phyloP scores from a whole-genome alignment of 768 basidiomycete species.

The Tricholoma matsutake region DNA sequence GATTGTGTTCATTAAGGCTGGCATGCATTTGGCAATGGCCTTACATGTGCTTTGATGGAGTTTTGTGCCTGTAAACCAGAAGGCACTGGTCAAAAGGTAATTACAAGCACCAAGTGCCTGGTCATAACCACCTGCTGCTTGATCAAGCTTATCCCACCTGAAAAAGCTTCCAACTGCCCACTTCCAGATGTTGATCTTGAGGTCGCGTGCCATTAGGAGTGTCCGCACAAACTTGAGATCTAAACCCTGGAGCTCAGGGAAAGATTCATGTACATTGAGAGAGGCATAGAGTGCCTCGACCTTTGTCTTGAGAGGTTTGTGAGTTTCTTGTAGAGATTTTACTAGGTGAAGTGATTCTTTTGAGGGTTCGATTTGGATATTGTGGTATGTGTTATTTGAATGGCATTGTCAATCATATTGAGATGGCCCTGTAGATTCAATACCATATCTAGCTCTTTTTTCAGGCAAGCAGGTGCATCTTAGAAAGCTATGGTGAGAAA shows the following conservation, averaged over 20 bases:
- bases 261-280: conserved; percentile 33
- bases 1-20: conserved; percentile 27
- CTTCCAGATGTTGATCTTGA: conserved; percentile 19
- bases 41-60: conserved; percentile 30
- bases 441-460: conserved; percentile 30
- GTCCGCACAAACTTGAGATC: conserved; percentile 25
- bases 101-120: too few species aligned
- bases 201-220: conserved; percentile 31
- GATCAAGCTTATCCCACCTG: too few species aligned
- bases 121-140: too few species aligned
- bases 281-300: conserved; percentile 31
- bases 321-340: conserved; percentile 14
- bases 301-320: conserved; percentile 16
- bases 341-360: conserved; percentile 11
- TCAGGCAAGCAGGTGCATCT: conserved; percentile 24
- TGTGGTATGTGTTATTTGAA: conserved; percentile 1
- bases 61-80: conserved; percentile 25
- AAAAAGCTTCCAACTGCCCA: neutral
- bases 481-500: too few species aligned
- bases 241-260: conserved; percentile 25
- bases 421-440: conserved; percentile 27
- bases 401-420: conserved; percentile 18
- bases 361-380: conserved; percentile 8
- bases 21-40: conserved; percentile 28
- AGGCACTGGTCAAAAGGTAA: too few species aligned